Evolutionary conservation across 345 rosid genomes (phyloP).

Genomic region (Rhodomyrtus tomentosa): DNA sequence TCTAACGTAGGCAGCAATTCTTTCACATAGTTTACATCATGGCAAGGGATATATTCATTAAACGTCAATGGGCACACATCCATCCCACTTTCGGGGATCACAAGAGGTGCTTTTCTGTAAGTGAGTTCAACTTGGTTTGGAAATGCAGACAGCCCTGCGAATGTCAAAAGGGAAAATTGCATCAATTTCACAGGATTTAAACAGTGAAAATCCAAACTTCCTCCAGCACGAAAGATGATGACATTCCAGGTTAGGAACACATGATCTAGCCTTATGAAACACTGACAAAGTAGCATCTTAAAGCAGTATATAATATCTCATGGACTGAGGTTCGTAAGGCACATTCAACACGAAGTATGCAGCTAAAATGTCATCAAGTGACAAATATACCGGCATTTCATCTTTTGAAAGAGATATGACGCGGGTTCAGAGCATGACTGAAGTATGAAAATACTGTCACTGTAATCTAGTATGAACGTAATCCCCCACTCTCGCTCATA

Average conservation of each 20-base stretch:
- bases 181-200: not conserved
- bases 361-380: not conserved
- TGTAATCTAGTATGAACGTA: not conserved
- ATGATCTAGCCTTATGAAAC: not conserved
- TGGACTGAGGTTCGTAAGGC: not conserved
- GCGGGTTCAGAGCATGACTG: not conserved
- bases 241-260: not conserved
- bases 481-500: not conserved
- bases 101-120: constrained; percentile 37
- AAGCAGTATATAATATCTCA: not conserved
- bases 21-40: constrained; percentile 44
- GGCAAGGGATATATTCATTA: constrained; percentile 88
- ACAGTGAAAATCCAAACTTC: not conserved
- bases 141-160: constrained; percentile 37
- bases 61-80: constrained; percentile 60
- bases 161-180: not conserved
- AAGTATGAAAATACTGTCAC: not conserved
- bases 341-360: not conserved
- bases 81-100: constrained; percentile 53
- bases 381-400: not conserved
- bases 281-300: not conserved
- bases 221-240: not conserved
- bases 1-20: constrained; percentile 46
- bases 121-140: constrained; percentile 45
- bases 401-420: not conserved